phyloP scores from a whole-genome alignment of 768 basidiomycete species.

The Tricholoma terreum region DNA sequence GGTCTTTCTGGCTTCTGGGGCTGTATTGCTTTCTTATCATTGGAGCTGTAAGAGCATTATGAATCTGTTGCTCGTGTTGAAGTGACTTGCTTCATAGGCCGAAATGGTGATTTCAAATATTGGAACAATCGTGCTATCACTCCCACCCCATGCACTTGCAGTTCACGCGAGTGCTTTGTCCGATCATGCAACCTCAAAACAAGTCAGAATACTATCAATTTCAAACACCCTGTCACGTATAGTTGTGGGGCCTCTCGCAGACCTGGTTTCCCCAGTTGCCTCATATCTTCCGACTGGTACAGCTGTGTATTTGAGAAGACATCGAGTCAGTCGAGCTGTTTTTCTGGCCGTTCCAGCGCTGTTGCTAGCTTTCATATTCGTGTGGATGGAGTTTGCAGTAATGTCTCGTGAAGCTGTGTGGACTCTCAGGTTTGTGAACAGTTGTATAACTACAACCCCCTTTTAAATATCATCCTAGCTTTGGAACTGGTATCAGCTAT shows the following conservation, averaged over 20 bases:
- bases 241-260: slow-evolving; percentile 65
- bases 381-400: slow-evolving; percentile 52
- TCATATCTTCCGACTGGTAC: slow-evolving; percentile 37
- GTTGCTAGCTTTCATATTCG: slow-evolving; percentile 48
- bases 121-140: slow-evolving; percentile 68
- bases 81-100: slow-evolving; percentile 36
- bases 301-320: slow-evolving; percentile 41
- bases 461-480: slow-evolving; percentile 32
- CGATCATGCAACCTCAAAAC: slow-evolving; percentile 46
- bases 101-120: slow-evolving; percentile 87
- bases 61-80: not conserved
- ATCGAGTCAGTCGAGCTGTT: slow-evolving; percentile 55
- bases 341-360: slow-evolving; percentile 54
- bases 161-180: slow-evolving; percentile 19
- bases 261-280: slow-evolving; percentile 64
- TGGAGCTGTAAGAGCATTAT: slow-evolving; percentile 56
- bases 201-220: slow-evolving; percentile 69
- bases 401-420: slow-evolving; percentile 54
- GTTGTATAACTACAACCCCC: not conserved
- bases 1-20: slow-evolving; percentile 63
- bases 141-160: slow-evolving; percentile 36
- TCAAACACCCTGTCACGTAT: slow-evolving; percentile 73
- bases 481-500: slow-evolving; percentile 67
- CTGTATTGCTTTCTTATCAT: slow-evolving; percentile 50
- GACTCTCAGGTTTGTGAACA: slow-evolving; percentile 56